Base-by-base conservation (phyloP, 441 rosid genomes). In the Mallotus japonicus region DNA sequence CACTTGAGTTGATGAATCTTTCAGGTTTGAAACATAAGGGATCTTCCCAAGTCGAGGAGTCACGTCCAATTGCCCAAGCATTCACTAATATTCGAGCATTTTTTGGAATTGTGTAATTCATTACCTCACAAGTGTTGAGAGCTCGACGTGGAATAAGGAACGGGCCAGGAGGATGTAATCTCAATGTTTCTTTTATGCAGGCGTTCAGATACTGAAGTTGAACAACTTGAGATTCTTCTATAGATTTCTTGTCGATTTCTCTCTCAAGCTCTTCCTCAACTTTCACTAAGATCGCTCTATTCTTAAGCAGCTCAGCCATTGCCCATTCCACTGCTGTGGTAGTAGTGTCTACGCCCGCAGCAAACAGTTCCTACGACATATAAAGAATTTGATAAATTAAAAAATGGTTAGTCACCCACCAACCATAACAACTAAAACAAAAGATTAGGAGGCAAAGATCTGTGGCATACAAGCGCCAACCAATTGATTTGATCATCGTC, bases 111-210 rank as follows among this genome's bases (percentile, higher is more conserved):
- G 28, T 34, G n/a, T 61, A 71, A 3, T 6, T 28, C 67, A 50
- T 19, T n/a, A 71, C 19, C 17, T 61, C 50, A 62, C 67, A 50
- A 2, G 49, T 11, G 28, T 71, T 49, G 1, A 14, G 5, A 3
- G 78, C 78, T 22, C 74, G 54, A 15, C 49, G 81, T 3, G 75
- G 83, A 17, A 78, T 20, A 1, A 78, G 51, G 13, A 78, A 64
- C 10, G 79, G 67, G 1, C 54, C 79, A 9, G 82, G 75, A 57
- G 82, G 79, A 34, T 81, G 84, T 7, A 78, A 61, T 56, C 82
- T 81, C 5, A 75, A 28, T 20, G 82, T 73, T 64, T 81, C 80
- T 24, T 72, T 75, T 28, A 75, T 37, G 28, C 74, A 67, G 8
- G 84, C 79, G 47, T 78, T 49, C 1, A 75, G 63, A 20, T 65